Evolutionary conservation across 83 land plant genomes (phyloP), one percentile per base, ranked within the genome.

Genomic region (Picea engelmannii): DNA sequence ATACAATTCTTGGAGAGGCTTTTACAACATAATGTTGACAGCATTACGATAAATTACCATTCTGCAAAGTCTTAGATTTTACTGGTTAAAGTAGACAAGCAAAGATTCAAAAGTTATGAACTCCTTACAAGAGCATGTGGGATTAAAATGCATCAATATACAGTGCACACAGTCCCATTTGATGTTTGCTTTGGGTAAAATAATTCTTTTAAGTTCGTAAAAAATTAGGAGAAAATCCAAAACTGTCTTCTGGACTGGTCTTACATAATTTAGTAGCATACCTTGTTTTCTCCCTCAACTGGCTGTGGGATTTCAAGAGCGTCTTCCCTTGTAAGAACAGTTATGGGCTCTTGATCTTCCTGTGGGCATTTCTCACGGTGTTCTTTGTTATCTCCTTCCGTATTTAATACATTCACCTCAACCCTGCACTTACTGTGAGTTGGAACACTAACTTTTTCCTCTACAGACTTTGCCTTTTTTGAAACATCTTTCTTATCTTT

Each of bases 401-500:
- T 21, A 55, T 77, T 35, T 25, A 60, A 77, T 13, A 31, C 27
- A 59, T 35, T 31, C 16, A 59, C 59, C 62, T 77, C 40, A 25
- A 27, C 38, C 52, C n/a, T n/a, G 52, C 63, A 58, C 11, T 24
- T 52, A 35, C 63, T 77, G 31, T 35, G 55, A 58, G 63, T 60
- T 55, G 35, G 64, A 77, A 13, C 4, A 77, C 10, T 18, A 25
- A 2, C 16, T 61, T 86, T 87, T 69, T 77, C 84, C 42, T 83
- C 85, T 20, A 83, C 81, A 75, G 66, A 71, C 68, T 64, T 86
- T 25, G 49, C 71, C 83, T 88, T 88, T 78, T 87, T 77, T 6
- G 11, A 35, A 58, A 25, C 38, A 59, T 77, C 63, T 25, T 77
- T 77, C 24, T 59, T 24, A 55, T 77, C 31, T 24, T 66, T 66